Conservation (phyloP, 2,329 filamentous ascomycete species). For the Colletotrichum camelliae region DNA sequence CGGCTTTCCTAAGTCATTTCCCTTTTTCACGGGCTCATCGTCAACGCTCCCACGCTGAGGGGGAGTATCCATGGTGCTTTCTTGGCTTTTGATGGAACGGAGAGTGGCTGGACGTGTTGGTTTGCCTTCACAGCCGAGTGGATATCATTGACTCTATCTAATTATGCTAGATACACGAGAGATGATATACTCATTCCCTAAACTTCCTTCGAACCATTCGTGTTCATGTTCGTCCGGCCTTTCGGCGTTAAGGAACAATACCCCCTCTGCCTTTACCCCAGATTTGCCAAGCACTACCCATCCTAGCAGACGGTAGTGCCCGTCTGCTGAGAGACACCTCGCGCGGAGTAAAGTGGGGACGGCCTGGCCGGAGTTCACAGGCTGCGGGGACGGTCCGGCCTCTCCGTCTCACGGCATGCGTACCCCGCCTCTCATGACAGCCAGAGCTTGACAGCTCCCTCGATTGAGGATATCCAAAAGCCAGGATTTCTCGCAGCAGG, state of each 20-base stretch:
- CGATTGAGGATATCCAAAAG: not conserved
- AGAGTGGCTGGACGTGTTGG: not conserved
- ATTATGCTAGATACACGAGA: not conserved
- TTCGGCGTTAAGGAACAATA: not conserved
- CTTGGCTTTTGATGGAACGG: no score
- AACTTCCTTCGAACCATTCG: not conserved
- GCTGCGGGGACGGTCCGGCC: not conserved
- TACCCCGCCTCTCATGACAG: not conserved
- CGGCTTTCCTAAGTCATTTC: not conserved
- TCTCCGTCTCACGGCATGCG: not conserved
- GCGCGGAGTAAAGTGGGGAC: not conserved
- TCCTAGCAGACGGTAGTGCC: not conserved
- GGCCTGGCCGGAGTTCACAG: not conserved
- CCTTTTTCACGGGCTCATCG: not conserved
- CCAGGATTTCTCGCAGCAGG: not conserved
- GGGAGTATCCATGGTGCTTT: not conserved
- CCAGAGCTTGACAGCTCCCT: not conserved
- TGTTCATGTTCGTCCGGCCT: not conserved
- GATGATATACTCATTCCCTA: not conserved
- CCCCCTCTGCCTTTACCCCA: not conserved
- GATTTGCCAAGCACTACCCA: not conserved
- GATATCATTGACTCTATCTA: not conserved
- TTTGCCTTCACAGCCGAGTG: not conserved
- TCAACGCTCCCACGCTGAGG: not conserved
- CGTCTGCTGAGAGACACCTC: not conserved